Evolutionary conservation across 768 basidiomycete species (phyloP).

Genomic region (Scleroderma citrinum): DNA sequence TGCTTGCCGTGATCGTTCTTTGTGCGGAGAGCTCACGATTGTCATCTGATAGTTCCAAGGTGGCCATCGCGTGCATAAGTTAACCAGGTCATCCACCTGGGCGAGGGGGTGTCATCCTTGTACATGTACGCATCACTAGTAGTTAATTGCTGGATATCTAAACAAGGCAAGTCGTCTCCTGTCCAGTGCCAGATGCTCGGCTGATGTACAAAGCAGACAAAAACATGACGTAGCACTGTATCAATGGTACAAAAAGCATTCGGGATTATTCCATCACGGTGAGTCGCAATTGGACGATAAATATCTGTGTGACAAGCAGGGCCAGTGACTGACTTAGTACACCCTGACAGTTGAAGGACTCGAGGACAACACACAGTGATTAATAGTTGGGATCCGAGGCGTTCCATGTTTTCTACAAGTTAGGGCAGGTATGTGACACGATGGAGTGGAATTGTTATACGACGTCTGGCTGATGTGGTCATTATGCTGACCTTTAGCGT

Average conservation of each 20-base stretch:
- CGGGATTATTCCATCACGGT: neutral
- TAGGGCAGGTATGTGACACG: neutral
- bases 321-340: neutral
- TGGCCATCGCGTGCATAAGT: no score
- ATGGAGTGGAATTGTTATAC: neutral
- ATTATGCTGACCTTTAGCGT: neutral
- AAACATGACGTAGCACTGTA: neutral
- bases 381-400: neutral
- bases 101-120: no score
- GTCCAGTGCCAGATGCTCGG: no score
- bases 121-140: no score
- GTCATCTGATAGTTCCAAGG: no score
- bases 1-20: neutral
- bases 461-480: neutral
- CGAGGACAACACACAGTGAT: neutral
- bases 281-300: conserved; percentile 1
- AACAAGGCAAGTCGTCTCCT: no score
- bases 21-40: neutral
- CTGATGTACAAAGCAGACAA: neutral
- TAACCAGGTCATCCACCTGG: no score
- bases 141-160: no score
- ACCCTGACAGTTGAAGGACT: neutral
- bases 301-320: neutral
- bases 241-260: neutral
- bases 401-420: neutral